phyloP scores from a whole-genome alignment of 352 stramenopile species.

The Aphanomyces invadans region DNA sequence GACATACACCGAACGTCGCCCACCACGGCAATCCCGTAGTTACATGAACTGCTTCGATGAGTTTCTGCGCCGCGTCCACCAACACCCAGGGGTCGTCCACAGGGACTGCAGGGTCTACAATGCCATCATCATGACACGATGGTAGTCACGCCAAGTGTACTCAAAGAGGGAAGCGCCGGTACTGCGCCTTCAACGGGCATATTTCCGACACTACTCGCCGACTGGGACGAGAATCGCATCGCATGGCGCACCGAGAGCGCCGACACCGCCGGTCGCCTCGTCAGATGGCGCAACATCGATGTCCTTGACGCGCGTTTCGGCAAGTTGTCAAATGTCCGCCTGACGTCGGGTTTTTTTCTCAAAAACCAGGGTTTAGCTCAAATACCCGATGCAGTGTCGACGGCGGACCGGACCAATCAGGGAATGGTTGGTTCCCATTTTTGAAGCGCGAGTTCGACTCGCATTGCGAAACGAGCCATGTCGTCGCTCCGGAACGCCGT shows the following conservation, averaged over 20 bases:
- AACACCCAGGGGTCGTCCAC: constrained; percentile 26
- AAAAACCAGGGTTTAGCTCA: neutral
- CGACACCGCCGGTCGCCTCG: neutral
- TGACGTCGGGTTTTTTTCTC: neutral
- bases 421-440: constrained; percentile 19
- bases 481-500: constrained; percentile 95
- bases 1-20: constrained; percentile 48
- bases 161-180: neutral
- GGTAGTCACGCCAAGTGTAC: neutral
- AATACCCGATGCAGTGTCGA: neutral
- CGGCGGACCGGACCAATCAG: constrained; percentile 3
- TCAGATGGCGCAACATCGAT: neutral
- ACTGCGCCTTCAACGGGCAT: neutral
- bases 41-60: constrained; percentile 53
- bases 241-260: neutral
- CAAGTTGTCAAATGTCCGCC: neutral
- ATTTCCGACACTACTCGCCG: neutral
- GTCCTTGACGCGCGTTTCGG: neutral
- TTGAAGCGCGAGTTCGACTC: neutral
- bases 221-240: neutral
- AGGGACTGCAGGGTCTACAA: neutral
- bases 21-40: constrained; percentile 68
- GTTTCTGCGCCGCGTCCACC: constrained; percentile 50
- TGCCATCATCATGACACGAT: neutral
- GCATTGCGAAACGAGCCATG: constrained; percentile 26